Percentiles rank a stretch among this genome's conserved stretches.
phyloP scores from a whole-genome alignment of 2,329 filamentous ascomycete genomes.

The Emydomyces testavorans region DNA sequence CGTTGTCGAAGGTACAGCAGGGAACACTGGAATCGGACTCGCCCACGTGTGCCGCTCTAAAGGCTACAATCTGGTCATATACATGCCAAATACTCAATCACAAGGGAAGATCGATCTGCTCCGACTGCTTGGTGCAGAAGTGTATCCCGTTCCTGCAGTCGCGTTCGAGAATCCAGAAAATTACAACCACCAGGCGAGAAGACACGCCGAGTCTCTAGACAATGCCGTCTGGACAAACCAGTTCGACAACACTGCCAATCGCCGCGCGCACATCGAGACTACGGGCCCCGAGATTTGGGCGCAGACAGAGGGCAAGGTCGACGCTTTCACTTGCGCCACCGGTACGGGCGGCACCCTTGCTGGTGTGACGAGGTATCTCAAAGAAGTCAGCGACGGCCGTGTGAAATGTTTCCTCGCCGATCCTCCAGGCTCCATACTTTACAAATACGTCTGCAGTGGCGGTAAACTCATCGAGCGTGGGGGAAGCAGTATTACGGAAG shows the following conservation, averaged over 20 bases:
- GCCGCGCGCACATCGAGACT: conserved; percentile 88
- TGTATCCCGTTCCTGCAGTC: conserved; percentile 90
- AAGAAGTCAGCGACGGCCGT: conserved; percentile 62
- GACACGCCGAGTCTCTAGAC: conserved; percentile 74
- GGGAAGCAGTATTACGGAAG: conserved; percentile 89
- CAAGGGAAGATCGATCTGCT: conserved; percentile 95
- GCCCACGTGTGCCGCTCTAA: conserved; percentile 88
- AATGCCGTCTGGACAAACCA: conserved; percentile 98
- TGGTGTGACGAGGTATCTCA: conserved; percentile 77
- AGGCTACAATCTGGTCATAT: conserved; percentile 93
- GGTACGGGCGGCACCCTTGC: conserved; percentile 88
- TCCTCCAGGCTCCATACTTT: conserved; percentile 83
- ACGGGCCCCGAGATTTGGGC: conserved; percentile 96
- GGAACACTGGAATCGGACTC: conserved; percentile 95
- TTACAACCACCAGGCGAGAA: conserved; percentile 90
- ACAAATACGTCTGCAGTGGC: conserved; percentile 79
- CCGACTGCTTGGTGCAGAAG: conserved; percentile 80
- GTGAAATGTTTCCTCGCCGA: conserved; percentile 88
- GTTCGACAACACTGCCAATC: conserved; percentile 93
- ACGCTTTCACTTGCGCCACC: conserved; percentile 91
- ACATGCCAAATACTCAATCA: conserved; percentile 98
- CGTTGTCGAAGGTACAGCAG: conserved; percentile 91
- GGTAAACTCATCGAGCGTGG: conserved; percentile 69
- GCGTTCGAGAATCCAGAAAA: conserved; percentile 91
- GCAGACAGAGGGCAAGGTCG: conserved; percentile 73